phyloP scores from a whole-genome alignment of 495 filamentous ascomycete genomes.

The Annulohypoxylon moriforme region DNA sequence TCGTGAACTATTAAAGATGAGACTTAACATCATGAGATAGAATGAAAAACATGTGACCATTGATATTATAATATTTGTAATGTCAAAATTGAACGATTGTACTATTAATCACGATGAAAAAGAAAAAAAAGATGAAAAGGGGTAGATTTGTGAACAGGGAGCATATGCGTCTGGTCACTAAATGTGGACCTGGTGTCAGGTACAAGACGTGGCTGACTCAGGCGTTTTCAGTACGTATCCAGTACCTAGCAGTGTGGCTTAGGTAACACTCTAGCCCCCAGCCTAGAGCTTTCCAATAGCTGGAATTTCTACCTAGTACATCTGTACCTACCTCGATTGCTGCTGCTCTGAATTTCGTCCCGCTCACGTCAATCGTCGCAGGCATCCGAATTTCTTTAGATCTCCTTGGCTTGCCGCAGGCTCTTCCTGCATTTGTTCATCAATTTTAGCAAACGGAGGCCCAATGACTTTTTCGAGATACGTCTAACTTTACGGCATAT shows the following conservation, averaged over 20 bases:
- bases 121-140: no score
- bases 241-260: neutral
- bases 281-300: slow-evolving; percentile 5
- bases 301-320: neutral
- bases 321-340: neutral
- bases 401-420: slow-evolving; percentile 17
- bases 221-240: no score
- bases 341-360: slow-evolving; percentile 10
- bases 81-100: no score
- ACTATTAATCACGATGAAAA: no score
- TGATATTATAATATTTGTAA: no score
- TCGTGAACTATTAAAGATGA: neutral
- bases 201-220: no score
- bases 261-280: neutral
- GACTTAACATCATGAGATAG: neutral
- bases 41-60: no score
- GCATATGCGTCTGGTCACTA: no score
- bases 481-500: slow-evolving; percentile 16
- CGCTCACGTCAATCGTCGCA: slow-evolving; percentile 37
- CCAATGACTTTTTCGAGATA: slow-evolving; percentile 38
- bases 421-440: slow-evolving; percentile 29
- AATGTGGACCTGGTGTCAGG: no score
- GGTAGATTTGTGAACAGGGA: no score
- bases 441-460: slow-evolving; percentile 17
- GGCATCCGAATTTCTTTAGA: slow-evolving; percentile 34